Evolutionary conservation across 805 yeast species (phyloP).

Genomic region (Starmerella powellii): DNA sequence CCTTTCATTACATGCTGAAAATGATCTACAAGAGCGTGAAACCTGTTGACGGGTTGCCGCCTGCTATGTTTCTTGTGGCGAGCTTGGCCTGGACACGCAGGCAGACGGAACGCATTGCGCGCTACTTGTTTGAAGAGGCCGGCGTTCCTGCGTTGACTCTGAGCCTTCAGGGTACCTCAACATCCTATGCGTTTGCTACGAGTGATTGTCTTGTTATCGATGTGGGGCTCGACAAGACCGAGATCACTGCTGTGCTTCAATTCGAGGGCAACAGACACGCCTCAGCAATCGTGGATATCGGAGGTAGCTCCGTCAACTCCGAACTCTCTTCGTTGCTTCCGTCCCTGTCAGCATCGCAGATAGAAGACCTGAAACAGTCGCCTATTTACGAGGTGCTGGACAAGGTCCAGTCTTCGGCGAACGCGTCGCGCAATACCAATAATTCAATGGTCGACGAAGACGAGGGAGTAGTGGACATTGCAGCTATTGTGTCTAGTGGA

Average conservation of each 20-base stretch:
- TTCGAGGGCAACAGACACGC: constrained; percentile 52
- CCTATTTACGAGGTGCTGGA: constrained; percentile 67
- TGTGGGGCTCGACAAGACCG: constrained; percentile 64
- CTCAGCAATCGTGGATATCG: constrained; percentile 37
- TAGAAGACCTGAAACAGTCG: constrained; percentile 64
- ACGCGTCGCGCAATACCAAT: constrained; percentile 27
- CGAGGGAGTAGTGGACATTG: constrained; percentile 75
- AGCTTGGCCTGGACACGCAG: constrained; percentile 58
- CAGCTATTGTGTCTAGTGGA: constrained; percentile 73
- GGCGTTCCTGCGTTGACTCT: constrained; percentile 62
- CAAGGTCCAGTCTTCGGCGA: constrained; percentile 50
- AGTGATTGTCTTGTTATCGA: constrained; percentile 66
- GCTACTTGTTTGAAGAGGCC: constrained; percentile 60
- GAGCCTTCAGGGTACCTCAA: constrained; percentile 53
- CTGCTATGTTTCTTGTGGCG: constrained; percentile 49
- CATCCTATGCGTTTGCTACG: constrained; percentile 55
- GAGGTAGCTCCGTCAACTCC: constrained; percentile 55
- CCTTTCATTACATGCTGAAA: constrained; percentile 52
- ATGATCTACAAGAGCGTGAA: constrained; percentile 38
- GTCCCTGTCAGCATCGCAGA: constrained; percentile 41
- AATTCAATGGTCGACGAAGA: constrained; percentile 34
- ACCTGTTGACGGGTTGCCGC: constrained; percentile 38
- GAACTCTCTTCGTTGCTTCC: constrained; percentile 47
- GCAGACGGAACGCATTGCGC: constrained; percentile 57
- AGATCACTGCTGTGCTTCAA: constrained; percentile 68